Evolutionary conservation across 805 yeast species (phyloP), one percentile per base, ranked within the genome.

Genomic region (Lipomyces kockii): DNA sequence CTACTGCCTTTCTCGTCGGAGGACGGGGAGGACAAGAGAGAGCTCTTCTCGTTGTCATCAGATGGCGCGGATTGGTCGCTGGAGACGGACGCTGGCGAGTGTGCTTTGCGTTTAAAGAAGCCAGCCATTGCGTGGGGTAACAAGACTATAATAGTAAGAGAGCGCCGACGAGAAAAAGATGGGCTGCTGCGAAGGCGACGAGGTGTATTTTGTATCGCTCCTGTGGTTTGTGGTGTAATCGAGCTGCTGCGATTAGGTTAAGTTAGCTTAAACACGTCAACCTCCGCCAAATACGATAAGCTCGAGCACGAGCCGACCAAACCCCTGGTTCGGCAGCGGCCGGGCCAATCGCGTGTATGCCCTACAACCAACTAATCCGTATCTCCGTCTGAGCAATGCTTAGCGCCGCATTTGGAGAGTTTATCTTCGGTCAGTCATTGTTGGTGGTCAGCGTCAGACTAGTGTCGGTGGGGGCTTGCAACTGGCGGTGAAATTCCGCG

Each of bases 1-100:
- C 54, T 34, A 22, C 58, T 46, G 2, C 43, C 49, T 58, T 63
- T 63, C 22, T 63, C 66, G 20, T 58, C 62, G 17, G 59, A 56
- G 20, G 58, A 54, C 6, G 59, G 7, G 49, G 46, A n/a, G n/a
- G 46, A 34, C 5, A n/a, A 11, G 25, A 52, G 29, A 25, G 55
- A 52, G 55, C 32, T 20, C 2, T 52, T 52, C 32, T 29, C 46
- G 59, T 9, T 22, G 9, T 17, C 25, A 35, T 25, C 34, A 4
- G 58, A 14, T 2, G 22, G 11, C 20, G 20, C 58, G 29, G 25
- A 37, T 22, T 37, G 8, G 27, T 56, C 46, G 39, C 25, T 22
- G 14, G 59, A 56, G 58, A 27, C 34, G 39, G 58, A 25, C 37
- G n/a, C 25, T 2, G 39, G 22, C 32, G 27, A 22, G 29, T 22